phyloP scores from a whole-genome alignment of 2,329 filamentous ascomycete genomes.

The Tothia fuscella region DNA sequence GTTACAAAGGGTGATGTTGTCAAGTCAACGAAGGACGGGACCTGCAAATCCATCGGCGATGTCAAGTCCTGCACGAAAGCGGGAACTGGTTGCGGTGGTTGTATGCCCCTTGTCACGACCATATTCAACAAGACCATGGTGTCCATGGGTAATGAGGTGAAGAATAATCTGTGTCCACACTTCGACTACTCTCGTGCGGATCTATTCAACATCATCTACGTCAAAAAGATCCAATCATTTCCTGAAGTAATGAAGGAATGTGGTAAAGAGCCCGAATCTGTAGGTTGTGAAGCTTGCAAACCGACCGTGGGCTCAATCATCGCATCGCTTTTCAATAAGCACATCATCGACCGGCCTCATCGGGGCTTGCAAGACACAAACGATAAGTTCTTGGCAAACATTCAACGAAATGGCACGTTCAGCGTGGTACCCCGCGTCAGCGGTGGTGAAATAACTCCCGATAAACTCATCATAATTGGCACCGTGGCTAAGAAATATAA shows the following conservation, averaged over 20 bases:
- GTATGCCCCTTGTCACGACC: constrained; percentile 74
- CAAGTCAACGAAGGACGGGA: constrained; percentile 59
- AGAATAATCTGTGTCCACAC: constrained; percentile 75
- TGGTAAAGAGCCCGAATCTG: constrained; percentile 57
- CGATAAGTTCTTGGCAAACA: constrained; percentile 77
- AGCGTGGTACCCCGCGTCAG: constrained; percentile 75
- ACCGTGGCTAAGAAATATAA: constrained; percentile 73
- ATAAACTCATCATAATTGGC: constrained; percentile 73
- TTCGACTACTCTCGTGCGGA: constrained; percentile 76
- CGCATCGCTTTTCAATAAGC: constrained; percentile 69
- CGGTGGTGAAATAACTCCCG: constrained; percentile 77
- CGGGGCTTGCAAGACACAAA: constrained; percentile 84
- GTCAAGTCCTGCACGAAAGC: constrained; percentile 87
- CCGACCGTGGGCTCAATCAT: constrained; percentile 72
- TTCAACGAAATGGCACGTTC: constrained; percentile 84
- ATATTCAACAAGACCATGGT: constrained; percentile 87
- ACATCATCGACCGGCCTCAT: constrained; percentile 59
- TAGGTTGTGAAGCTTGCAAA: constrained; percentile 81
- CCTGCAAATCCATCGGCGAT: constrained; percentile 68
- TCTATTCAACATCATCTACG: constrained; percentile 78
- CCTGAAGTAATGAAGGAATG: constrained; percentile 65
- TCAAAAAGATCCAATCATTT: constrained; percentile 64
- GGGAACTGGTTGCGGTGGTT: constrained; percentile 81
- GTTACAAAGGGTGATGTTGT: constrained; percentile 76
- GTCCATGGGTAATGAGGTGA: constrained; percentile 74